Percentiles rank a stretch among this genome's conserved stretches.
Evolutionary conservation across 208 protist genomes (phyloP).

Genomic region (Tritrichomonas foetus): DNA sequence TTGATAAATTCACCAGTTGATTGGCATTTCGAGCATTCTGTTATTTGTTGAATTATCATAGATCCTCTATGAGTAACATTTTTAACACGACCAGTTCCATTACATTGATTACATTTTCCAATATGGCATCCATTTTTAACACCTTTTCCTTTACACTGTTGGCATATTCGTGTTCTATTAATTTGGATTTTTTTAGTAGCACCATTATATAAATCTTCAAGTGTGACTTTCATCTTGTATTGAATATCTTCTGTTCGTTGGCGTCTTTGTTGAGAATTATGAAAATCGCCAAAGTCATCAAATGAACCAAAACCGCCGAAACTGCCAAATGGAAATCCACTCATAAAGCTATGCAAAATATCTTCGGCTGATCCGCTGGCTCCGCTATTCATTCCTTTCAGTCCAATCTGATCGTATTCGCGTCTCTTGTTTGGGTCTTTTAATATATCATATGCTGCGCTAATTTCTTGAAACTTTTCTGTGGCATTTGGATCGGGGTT

Average conservation of each 20-base stretch:
- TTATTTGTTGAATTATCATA: background rate
- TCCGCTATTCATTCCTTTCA: background rate
- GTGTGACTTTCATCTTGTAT: background rate
- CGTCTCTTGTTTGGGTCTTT: slow-evolving; percentile 28
- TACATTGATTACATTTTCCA: background rate
- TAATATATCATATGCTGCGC: slow-evolving; percentile 35
- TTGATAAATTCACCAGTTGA: background rate
- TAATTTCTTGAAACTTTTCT: slow-evolving; percentile 32
- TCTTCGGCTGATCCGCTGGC: background rate
- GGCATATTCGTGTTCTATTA: background rate
- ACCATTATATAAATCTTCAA: slow-evolving; percentile 35
- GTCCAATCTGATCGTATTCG: background rate
- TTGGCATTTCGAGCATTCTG: background rate
- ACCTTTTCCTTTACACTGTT: background rate
- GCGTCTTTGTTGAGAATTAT: background rate
- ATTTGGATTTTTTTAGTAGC: background rate
- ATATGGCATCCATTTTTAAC: background rate
- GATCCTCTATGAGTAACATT: background rate
- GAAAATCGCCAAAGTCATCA: no score
- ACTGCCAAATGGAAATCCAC: no score
- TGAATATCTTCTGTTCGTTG: background rate
- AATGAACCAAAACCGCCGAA: no score
- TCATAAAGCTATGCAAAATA: background rate
- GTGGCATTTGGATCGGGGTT: background rate
- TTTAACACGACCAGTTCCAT: background rate